Percentiles rank a stretch among this genome's conserved stretches.
These are phyloP conservation scores for Tagetes erecta DNA, from an alignment of 129 eudicot species.

Conservation along the genomic window DNA sequence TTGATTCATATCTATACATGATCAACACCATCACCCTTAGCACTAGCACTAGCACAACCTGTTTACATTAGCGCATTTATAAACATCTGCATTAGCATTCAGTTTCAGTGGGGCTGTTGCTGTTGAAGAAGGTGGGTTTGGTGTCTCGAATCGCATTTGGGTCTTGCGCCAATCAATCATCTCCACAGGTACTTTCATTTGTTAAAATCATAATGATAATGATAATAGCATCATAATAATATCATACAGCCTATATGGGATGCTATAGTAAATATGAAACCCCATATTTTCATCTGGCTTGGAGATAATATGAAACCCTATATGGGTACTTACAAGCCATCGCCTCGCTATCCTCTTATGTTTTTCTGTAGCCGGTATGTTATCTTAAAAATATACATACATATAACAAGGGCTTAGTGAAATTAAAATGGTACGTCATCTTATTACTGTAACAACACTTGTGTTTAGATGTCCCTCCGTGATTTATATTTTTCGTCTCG, in stretches of 20 bases:
- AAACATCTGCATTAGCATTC: not conserved
- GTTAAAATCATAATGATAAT: no score
- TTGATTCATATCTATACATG: not conserved
- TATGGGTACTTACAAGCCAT: no score
- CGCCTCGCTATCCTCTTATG: no score
- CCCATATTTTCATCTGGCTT: slow-evolving; percentile 62
- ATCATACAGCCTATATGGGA: slow-evolving; percentile 55
- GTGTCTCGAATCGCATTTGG: slow-evolving; percentile 61
- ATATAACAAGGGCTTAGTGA: no score
- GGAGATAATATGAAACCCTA: slow-evolving; percentile 33
- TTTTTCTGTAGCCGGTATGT: no score
- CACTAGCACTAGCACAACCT: not conserved
- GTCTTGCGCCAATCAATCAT: slow-evolving; percentile 57
- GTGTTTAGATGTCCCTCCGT: no score
- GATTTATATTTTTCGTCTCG: no score
- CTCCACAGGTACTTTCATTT: slow-evolving; percentile 41
- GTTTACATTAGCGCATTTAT: not conserved
- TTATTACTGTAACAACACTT: no score
- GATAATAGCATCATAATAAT: no score
- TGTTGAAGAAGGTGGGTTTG: not conserved
- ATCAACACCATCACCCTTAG: not conserved
- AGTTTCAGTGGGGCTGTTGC: slow-evolving; percentile 12
- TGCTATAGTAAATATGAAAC: slow-evolving; percentile 47
- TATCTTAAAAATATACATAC: no score
- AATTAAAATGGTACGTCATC: no score